Evolutionary conservation across 257 asterid genomes (phyloP).

Genomic region (Scutellaria barbata): DNA sequence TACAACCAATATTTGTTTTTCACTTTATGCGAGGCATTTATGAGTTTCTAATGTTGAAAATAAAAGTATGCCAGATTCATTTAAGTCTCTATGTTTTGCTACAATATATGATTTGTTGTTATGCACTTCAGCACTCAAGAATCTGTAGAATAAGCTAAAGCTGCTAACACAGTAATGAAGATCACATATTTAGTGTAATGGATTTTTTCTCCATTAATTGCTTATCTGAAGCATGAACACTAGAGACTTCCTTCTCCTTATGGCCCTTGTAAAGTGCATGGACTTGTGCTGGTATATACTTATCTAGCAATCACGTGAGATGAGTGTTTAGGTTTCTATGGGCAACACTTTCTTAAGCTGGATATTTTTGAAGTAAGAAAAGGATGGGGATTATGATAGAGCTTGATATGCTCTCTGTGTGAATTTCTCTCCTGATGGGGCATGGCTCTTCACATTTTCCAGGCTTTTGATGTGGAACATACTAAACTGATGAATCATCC

Average conservation of each 20-base stretch:
- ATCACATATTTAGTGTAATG: constrained; percentile 8
- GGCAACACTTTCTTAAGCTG: constrained; percentile 10
- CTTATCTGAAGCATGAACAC: constrained; percentile 13
- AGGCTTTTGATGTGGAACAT: constrained; percentile 65
- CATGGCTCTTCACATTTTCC: constrained; percentile 27
- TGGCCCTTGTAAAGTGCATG: constrained; percentile 28
- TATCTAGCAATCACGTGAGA: constrained; percentile 18
- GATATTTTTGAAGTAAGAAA: constrained; percentile 6
- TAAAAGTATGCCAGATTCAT: background rate
- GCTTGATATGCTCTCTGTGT: constrained; percentile 2
- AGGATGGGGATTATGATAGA: constrained; percentile 8
- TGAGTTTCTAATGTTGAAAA: background rate
- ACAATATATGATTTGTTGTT: constrained; percentile 5
- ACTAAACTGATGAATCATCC: constrained; percentile 66
- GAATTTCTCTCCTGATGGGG: background rate
- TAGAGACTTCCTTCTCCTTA: constrained; percentile 20
- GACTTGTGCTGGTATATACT: background rate
- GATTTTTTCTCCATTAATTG: background rate
- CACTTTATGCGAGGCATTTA: background rate
- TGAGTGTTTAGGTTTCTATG: background rate
- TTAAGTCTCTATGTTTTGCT: background rate
- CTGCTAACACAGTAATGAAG: constrained; percentile 4
- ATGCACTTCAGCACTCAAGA: background rate
- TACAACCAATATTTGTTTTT: background rate
- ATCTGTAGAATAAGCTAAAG: background rate